phyloP scores from a whole-genome alignment of 2,329 filamentous ascomycete genomes.

The Sclerotinia spermophila region DNA sequence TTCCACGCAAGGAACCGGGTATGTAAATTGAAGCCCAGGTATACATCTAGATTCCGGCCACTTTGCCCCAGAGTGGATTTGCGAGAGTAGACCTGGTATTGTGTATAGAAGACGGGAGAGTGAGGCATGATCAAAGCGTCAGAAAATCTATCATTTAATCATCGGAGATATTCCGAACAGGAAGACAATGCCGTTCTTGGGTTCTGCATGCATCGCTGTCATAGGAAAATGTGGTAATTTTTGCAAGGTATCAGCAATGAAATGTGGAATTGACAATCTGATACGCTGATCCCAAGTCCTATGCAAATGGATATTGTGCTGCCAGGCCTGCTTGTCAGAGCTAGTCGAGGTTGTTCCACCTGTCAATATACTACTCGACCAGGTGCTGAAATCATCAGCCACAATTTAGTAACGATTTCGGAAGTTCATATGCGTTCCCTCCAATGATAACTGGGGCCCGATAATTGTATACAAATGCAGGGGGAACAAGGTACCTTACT shows the following conservation, averaged over 20 bases:
- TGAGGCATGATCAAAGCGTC: neutral
- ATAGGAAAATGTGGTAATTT: neutral
- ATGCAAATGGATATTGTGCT: neutral
- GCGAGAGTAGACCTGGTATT: constrained; percentile 2
- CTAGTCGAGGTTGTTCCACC: neutral
- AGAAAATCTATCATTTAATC: neutral
- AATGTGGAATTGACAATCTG: neutral
- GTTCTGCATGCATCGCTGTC: neutral
- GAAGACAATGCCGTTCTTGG: neutral
- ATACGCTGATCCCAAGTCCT: neutral
- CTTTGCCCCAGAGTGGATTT: neutral
- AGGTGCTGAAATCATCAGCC: neutral
- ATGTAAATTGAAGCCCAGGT: constrained; percentile 1
- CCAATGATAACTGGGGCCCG: neutral
- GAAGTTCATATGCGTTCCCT: neutral
- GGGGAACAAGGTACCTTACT: neutral
- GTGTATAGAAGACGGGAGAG: constrained; percentile 7
- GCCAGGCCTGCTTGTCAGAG: neutral
- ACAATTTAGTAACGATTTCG: neutral
- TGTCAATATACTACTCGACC: neutral
- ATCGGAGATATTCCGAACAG: neutral
- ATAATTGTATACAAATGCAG: neutral
- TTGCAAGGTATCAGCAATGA: neutral
- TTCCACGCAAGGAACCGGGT: neutral
- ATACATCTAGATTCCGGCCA: constrained; percentile 6